Evolutionary conservation across 345 rosid species (phyloP).

Genomic region (Bruguiera parviflora): DNA sequence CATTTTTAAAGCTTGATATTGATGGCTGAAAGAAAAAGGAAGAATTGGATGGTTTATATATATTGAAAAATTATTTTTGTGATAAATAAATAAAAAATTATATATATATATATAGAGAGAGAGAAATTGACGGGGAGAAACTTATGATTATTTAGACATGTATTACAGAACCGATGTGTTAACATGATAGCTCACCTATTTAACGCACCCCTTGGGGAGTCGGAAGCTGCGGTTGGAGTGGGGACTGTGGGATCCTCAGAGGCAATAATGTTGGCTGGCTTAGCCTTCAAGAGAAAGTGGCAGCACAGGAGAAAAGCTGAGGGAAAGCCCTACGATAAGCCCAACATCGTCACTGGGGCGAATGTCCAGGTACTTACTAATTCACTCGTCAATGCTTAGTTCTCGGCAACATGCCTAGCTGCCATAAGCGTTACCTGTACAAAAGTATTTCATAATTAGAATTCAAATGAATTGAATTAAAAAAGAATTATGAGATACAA

Average conservation of each 20-base stretch:
- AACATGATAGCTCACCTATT: slow-evolving; percentile 31
- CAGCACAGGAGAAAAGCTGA: slow-evolving; percentile 25
- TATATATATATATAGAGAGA: no score
- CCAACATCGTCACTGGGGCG: slow-evolving; percentile 34
- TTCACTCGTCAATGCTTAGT: neutral
- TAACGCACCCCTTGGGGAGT: slow-evolving; percentile 31
- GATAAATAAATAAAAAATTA: no score
- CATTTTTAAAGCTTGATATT: no score
- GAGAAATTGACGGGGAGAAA: neutral
- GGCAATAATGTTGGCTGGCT: slow-evolving; percentile 35
- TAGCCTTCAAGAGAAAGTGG: slow-evolving; percentile 35
- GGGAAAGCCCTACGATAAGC: slow-evolving; percentile 27
- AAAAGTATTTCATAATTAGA: no score
- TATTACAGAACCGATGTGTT: slow-evolving; percentile 29
- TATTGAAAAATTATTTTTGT: no score
- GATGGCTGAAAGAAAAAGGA: no score
- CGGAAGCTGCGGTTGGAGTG: slow-evolving; percentile 29
- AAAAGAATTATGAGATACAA: no score
- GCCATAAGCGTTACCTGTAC: no score
- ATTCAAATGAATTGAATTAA: no score
- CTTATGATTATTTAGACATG: neutral
- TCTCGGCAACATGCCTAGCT: no score
- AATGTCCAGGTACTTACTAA: slow-evolving; percentile 24
- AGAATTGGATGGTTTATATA: no score
- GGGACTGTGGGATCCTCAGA: slow-evolving; percentile 35